Evolutionary conservation across 495 filamentous ascomycete species (phyloP).

Genomic region (Staphylotrichum longicolle): DNA sequence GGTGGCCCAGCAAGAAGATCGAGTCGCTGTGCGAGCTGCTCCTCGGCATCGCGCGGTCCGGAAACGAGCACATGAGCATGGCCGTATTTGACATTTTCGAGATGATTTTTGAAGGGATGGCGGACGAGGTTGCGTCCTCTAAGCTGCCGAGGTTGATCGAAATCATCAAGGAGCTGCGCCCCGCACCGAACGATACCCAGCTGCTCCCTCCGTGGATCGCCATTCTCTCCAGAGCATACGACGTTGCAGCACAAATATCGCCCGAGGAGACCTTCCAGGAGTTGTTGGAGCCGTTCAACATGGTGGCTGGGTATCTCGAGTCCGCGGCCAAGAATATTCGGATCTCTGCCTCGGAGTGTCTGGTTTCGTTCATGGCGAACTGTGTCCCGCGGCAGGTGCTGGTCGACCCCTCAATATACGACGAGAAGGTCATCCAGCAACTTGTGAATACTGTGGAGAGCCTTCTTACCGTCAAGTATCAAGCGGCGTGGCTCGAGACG

Average conservation of each 20-base stretch:
- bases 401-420: slow-evolving; percentile 80
- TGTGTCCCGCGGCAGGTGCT: slow-evolving; percentile 78
- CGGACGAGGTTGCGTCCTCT: slow-evolving; percentile 75
- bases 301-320: slow-evolving; percentile 73
- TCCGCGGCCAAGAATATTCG: slow-evolving; percentile 90
- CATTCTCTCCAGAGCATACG: slow-evolving; percentile 88
- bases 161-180: slow-evolving; percentile 80
- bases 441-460: slow-evolving; percentile 64
- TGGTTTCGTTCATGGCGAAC: slow-evolving; percentile 86
- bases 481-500: slow-evolving; percentile 91
- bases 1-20: slow-evolving; percentile 97
- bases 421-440: slow-evolving; percentile 79
- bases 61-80: slow-evolving; percentile 92
- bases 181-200: slow-evolving; percentile 86
- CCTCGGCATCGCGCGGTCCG: slow-evolving; percentile 80
- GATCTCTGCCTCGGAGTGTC: slow-evolving; percentile 87
- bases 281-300: slow-evolving; percentile 73
- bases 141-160: slow-evolving; percentile 88
- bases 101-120: slow-evolving; percentile 88
- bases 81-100: slow-evolving; percentile 96
- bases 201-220: slow-evolving; percentile 94
- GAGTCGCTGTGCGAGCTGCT: slow-evolving; percentile 85
- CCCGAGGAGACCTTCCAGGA: slow-evolving; percentile 86
- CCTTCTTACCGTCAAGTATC: slow-evolving; percentile 84
- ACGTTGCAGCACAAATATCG: slow-evolving; percentile 82